These are phyloP conservation scores for Lineolata rhizophorae DNA, from an alignment of 495 filamentous ascomycete species.

Conservation along the genomic window DNA sequence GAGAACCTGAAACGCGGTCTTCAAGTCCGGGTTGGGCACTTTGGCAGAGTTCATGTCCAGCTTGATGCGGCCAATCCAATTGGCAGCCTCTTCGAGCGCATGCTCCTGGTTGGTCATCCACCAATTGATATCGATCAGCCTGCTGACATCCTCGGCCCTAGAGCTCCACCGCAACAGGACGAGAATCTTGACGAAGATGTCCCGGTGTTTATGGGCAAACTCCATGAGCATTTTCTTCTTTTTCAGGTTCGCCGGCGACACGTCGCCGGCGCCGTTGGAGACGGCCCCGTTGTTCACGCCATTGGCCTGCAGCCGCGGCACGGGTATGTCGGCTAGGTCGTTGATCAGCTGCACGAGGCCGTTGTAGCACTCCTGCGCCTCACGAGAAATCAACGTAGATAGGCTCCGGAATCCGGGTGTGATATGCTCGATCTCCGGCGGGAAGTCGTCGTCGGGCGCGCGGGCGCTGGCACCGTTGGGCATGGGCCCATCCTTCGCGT, in stretches of 20 bases:
- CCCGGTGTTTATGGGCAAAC: slow-evolving; percentile 40
- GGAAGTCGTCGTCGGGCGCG: slow-evolving; percentile 12
- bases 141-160: slow-evolving; percentile 51
- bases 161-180: slow-evolving; percentile 77
- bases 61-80: slow-evolving; percentile 46
- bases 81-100: slow-evolving; percentile 31
- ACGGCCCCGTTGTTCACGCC: slow-evolving; percentile 21
- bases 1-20: slow-evolving; percentile 68
- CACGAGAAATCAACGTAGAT: slow-evolving; percentile 42
- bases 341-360: slow-evolving; percentile 48
- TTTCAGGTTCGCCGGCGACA: slow-evolving; percentile 39
- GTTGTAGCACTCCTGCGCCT: slow-evolving; percentile 64
- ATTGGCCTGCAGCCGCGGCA: slow-evolving; percentile 17
- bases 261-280: slow-evolving; percentile 33
- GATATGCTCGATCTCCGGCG: slow-evolving; percentile 62
- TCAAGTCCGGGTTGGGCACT: slow-evolving; percentile 71
- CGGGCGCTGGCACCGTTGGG: neutral
- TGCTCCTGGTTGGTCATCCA: slow-evolving; percentile 41
- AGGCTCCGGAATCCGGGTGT: slow-evolving; percentile 53
- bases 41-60: slow-evolving; percentile 36
- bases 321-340: slow-evolving; percentile 42
- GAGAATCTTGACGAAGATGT: slow-evolving; percentile 71
- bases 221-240: slow-evolving; percentile 65
- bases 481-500: neutral
- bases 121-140: slow-evolving; percentile 60